phyloP scores from a whole-genome alignment of 2,329 filamentous ascomycete species.

The Botrytis cinerea region DNA sequence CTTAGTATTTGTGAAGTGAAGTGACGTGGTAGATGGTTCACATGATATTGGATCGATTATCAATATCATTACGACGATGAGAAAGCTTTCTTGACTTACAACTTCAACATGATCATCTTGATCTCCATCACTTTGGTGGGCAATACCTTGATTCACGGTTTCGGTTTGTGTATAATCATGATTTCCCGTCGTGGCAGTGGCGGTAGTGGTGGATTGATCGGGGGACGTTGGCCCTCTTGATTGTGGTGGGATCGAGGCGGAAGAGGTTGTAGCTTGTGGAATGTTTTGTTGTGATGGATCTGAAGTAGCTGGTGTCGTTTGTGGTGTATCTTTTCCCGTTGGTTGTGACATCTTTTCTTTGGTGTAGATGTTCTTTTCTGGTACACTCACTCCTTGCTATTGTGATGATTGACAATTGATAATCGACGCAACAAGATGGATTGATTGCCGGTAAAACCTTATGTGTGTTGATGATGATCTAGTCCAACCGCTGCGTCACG shows the following conservation, averaged over 20 bases:
- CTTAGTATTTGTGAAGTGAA: neutral
- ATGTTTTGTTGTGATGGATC: neutral
- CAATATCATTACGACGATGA: neutral
- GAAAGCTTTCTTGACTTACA: neutral
- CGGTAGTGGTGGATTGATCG: neutral
- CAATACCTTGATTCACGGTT: neutral
- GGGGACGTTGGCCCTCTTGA: neutral
- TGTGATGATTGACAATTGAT: neutral
- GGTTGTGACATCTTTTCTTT: slow-evolving; percentile 1
- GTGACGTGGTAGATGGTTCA: neutral
- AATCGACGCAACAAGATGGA: neutral
- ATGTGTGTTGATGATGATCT: neutral
- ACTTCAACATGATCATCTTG: slow-evolving; percentile 17
- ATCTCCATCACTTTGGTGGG: slow-evolving; percentile 8
- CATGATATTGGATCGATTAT: neutral
- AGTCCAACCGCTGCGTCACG: neutral
- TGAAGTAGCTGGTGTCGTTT: neutral
- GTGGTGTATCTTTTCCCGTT: neutral
- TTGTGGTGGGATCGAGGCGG: neutral
- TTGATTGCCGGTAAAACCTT: neutral
- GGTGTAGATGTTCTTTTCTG: neutral
- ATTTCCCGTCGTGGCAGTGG: neutral
- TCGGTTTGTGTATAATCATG: neutral
- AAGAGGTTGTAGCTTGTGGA: neutral
- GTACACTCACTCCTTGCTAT: neutral